Conservation (phyloP, 2,329 filamentous ascomycete genomes). For the Truncatella angustata region DNA sequence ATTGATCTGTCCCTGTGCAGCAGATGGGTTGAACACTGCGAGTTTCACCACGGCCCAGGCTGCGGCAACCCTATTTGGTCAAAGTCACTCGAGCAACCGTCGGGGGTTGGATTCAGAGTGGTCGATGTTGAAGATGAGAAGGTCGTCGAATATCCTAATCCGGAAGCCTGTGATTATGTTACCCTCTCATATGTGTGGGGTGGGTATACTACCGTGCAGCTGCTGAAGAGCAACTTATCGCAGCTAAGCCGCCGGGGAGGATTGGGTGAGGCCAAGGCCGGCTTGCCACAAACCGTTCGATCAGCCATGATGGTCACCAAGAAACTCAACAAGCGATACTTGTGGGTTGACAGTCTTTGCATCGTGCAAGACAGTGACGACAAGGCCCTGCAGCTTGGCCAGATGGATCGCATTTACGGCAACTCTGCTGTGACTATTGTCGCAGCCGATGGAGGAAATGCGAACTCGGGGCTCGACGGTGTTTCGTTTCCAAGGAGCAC, state of each 20-base stretch:
- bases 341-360: conserved; percentile 1
- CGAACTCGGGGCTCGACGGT: background rate
- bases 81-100: background rate
- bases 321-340: background rate
- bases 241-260: background rate
- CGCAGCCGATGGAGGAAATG: background rate
- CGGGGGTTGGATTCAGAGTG: conserved; percentile 1
- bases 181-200: background rate
- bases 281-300: background rate
- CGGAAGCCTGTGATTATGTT: background rate
- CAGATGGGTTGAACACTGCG: background rate
- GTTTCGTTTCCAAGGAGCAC: background rate
- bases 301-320: background rate
- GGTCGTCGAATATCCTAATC: background rate
- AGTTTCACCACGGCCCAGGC: background rate
- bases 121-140: background rate
- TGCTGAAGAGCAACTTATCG: background rate
- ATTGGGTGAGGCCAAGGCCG: background rate
- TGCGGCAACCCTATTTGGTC: background rate
- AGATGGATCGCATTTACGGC: background rate
- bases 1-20: background rate
- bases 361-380: background rate
- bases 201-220: background rate
- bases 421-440: background rate
- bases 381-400: background rate